Evolutionary conservation across 805 yeast species (phyloP).

Genomic region (Schizosaccharomyces lindneri): DNA sequence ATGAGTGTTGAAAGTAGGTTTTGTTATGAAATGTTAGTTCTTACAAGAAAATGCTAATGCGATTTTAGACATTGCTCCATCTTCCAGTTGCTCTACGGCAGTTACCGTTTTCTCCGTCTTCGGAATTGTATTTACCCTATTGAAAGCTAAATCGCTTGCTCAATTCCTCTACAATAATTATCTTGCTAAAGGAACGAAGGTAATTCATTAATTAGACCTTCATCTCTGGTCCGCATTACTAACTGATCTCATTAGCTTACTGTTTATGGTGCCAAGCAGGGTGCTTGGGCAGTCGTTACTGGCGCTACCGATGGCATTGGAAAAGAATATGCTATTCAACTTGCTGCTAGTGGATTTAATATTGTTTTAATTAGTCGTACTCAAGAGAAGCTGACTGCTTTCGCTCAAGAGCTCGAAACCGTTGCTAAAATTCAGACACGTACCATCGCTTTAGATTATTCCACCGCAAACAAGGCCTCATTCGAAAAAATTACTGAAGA

Average conservation of each 20-base stretch:
- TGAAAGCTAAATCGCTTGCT: neutral
- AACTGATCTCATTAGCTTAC: constrained; percentile 13
- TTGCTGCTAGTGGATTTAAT: constrained; percentile 68
- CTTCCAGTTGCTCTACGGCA: neutral
- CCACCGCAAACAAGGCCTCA: constrained; percentile 12
- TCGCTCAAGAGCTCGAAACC: constrained; percentile 34
- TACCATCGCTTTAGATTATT: constrained; percentile 53
- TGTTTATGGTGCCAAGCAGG: constrained; percentile 52
- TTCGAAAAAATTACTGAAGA: constrained; percentile 16
- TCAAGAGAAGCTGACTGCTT: constrained; percentile 38
- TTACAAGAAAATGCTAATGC: neutral
- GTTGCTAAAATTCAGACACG: constrained; percentile 39
- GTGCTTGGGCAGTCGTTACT: constrained; percentile 82
- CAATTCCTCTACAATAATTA: neutral
- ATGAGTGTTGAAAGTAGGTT: neutral
- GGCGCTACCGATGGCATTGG: constrained; percentile 98
- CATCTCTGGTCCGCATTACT: neutral
- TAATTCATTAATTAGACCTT: neutral
- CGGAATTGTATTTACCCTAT: neutral
- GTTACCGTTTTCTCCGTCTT: neutral
- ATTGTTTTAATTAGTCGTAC: constrained; percentile 69
- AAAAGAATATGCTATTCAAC: constrained; percentile 64
- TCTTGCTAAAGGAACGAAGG: neutral
- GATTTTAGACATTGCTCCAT: neutral
- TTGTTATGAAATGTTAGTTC: neutral